Conservation (phyloP, 371 early-diverging fungal species). For the Circinella umbellata region DNA sequence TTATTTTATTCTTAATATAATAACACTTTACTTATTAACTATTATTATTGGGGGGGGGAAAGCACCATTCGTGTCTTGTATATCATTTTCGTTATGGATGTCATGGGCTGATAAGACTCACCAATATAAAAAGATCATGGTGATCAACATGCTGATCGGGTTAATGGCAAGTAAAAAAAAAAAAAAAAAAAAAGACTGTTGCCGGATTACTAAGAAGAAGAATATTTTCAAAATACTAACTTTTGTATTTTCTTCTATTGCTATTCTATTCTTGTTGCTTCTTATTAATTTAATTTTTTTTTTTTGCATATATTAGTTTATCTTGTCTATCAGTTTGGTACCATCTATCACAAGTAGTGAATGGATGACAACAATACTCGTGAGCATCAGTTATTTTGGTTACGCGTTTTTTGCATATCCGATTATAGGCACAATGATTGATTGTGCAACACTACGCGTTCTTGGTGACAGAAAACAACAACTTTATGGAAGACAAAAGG, state of each 20-base stretch:
- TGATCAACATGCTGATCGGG: conserved; percentile 37
- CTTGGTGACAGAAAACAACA: conserved; percentile 31
- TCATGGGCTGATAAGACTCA: conserved; percentile 30
- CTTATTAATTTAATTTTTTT: too few species aligned
- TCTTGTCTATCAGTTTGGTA: conserved; percentile 32
- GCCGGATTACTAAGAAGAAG: too few species aligned
- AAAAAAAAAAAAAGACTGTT: conserved; percentile 11
- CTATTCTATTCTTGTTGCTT: too few species aligned
- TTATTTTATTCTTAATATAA: not conserved
- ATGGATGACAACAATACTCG: conserved; percentile 24
- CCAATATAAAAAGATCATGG: conserved; percentile 35
- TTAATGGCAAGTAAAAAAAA: conserved; percentile 29
- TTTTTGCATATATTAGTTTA: conserved; percentile 18
- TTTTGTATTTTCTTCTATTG: too few species aligned
- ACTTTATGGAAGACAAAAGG: conserved; percentile 43
- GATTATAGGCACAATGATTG: conserved; percentile 33
- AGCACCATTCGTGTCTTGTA: conserved; percentile 45
- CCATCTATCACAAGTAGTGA: conserved; percentile 26
- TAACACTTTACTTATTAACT: too few species aligned
- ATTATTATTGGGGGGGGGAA: not conserved
- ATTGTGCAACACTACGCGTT: conserved; percentile 31
- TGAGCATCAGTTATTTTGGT: conserved; percentile 35
- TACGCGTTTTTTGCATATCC: conserved; percentile 47
- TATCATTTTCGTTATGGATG: conserved; percentile 46
- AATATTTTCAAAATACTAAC: too few species aligned